Evolutionary conservation across 768 basidiomycete species (phyloP).

Genomic region (Trametes elegans): DNA sequence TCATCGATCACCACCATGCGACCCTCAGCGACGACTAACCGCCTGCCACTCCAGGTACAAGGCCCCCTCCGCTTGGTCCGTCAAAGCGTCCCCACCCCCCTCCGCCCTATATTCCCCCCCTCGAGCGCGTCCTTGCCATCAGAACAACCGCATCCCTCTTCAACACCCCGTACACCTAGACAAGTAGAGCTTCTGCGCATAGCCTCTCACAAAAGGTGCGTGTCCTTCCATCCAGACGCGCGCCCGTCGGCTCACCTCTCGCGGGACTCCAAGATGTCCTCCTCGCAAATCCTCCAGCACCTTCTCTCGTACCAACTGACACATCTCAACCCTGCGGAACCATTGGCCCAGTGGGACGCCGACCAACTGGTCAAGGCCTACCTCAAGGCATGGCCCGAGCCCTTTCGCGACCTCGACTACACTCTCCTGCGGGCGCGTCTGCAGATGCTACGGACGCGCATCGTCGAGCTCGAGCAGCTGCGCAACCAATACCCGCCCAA

Average conservation of each 20-base stretch:
- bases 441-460: constrained; percentile 6
- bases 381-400: background rate
- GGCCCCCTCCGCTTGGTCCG: background rate
- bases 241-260: too few relatives aligned
- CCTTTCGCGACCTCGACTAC: background rate
- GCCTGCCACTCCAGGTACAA: background rate
- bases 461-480: constrained; percentile 11
- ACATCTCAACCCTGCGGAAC: background rate
- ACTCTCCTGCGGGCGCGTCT: constrained; percentile 3
- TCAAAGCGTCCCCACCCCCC: background rate
- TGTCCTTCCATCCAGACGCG: background rate
- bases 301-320: background rate
- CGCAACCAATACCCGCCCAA: constrained; percentile 18
- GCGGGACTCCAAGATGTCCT: background rate
- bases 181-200: background rate
- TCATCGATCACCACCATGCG: constrained; percentile 16
- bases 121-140: background rate
- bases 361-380: constrained; percentile 3
- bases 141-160: too few relatives aligned
- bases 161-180: background rate
- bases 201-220: background rate
- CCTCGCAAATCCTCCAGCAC: background rate
- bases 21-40: background rate
- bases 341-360: constrained; percentile 8
- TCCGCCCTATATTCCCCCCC: background rate